Evolutionary conservation across 2,329 filamentous ascomycete genomes (phyloP).

Genomic region (Xylaria sp.): DNA sequence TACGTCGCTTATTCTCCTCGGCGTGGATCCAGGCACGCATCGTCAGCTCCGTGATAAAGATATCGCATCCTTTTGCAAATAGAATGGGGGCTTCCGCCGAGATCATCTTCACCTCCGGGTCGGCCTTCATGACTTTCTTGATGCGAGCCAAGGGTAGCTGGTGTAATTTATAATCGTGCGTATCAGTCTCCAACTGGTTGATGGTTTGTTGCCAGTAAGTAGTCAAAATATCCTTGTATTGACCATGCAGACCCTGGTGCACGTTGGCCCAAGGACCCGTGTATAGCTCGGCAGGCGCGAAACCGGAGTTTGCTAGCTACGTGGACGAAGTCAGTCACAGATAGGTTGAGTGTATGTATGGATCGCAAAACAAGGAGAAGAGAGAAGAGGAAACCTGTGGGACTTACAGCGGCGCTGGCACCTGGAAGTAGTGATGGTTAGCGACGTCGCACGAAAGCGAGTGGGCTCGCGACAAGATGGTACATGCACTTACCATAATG

Average conservation of each 20-base stretch:
- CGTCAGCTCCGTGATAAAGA: slow-evolving; percentile 98
- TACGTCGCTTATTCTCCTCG: slow-evolving; percentile 97
- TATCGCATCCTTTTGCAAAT: slow-evolving; percentile 98
- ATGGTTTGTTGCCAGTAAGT: slow-evolving; percentile 99
- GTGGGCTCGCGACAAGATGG: slow-evolving; percentile 41
- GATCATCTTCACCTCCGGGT: slow-evolving; percentile 99
- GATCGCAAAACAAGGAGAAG: slow-evolving; percentile 33
- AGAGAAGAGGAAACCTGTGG: slow-evolving; percentile 31
- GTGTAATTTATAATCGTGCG: slow-evolving; percentile 98
- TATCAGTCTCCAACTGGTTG: slow-evolving; percentile 91
- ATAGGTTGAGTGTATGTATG: slow-evolving; percentile 22
- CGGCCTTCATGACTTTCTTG: slow-evolving; percentile 99
- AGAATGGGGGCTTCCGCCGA: slow-evolving; percentile 97
- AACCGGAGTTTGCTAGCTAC: slow-evolving; percentile 86
- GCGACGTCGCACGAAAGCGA: slow-evolving; percentile 46
- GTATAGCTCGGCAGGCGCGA: slow-evolving; percentile 92
- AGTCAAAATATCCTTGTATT: slow-evolving; percentile 96
- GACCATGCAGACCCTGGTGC: slow-evolving; percentile 91
- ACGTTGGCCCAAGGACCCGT: slow-evolving; percentile 97
- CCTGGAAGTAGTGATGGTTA: slow-evolving; percentile 53
- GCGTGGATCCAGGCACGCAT: slow-evolving; percentile 99
- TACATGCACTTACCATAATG: slow-evolving; percentile 72
- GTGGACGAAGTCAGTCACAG: slow-evolving; percentile 42
- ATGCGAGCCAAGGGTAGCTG: slow-evolving; percentile 97
- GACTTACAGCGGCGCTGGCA: slow-evolving; percentile 59